phyloP scores from a whole-genome alignment of 345 rosid species.

The Brassica incana region DNA sequence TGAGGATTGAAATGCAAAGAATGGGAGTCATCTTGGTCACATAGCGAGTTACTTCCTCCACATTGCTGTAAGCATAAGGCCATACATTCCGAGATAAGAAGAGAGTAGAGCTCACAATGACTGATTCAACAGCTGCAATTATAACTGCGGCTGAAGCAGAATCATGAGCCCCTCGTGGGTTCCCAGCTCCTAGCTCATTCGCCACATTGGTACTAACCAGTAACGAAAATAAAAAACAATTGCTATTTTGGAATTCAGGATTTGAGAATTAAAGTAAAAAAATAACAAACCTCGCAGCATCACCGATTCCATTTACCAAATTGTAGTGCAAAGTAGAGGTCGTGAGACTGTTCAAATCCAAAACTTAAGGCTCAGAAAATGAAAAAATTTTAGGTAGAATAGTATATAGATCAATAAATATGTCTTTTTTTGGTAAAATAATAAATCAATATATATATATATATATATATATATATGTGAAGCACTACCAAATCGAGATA shows the following conservation, averaged over 20 bases:
- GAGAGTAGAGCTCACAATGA: constrained; percentile 31
- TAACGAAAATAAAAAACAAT: background rate
- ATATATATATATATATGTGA: background rate
- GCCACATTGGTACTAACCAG: constrained; percentile 40
- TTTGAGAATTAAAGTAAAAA: background rate
- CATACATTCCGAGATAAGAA: constrained; percentile 36
- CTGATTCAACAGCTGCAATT: constrained; percentile 40
- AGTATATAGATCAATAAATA: background rate
- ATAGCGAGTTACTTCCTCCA: constrained; percentile 27
- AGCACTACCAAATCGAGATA: constrained; percentile 52
- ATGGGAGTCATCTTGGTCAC: constrained; percentile 37
- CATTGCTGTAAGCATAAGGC: constrained; percentile 43
- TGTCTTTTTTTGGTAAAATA: too few relatives aligned
- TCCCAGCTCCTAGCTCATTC: constrained; percentile 43
- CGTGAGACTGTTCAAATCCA: constrained; percentile 33
- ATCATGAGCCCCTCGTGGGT: constrained; percentile 33
- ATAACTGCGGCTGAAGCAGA: constrained; percentile 36
- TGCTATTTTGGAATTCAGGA: background rate
- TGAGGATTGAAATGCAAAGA: constrained; percentile 39
- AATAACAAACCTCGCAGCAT: constrained; percentile 38
- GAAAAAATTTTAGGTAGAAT: background rate
- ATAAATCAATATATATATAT: too few relatives aligned
- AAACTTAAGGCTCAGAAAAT: background rate
- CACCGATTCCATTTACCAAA: constrained; percentile 37
- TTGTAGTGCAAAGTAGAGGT: constrained; percentile 39